Evolutionary conservation across 2,329 filamentous ascomycete genomes (phyloP).

Genomic region (Penicillium concentricum): DNA sequence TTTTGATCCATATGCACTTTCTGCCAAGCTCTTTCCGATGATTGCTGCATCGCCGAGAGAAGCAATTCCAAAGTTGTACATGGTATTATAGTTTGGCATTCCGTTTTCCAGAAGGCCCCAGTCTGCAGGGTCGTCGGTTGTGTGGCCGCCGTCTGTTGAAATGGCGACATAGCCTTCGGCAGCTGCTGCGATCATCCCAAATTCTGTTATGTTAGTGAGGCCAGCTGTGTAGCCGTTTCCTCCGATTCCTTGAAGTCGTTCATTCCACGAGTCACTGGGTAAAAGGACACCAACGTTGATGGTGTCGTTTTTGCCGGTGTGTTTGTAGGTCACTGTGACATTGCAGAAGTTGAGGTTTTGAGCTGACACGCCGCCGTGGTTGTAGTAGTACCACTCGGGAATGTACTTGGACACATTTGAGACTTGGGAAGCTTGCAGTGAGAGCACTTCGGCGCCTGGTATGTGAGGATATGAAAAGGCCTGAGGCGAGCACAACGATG

Average conservation of each 20-base stretch:
- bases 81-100: background rate
- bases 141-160: background rate
- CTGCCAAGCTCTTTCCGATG: constrained; percentile 9
- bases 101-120: background rate
- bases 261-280: constrained; percentile 13
- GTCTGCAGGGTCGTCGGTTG: background rate
- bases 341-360: constrained; percentile 32
- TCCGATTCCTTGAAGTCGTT: background rate
- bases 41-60: constrained; percentile 30
- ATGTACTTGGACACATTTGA: background rate
- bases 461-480: background rate
- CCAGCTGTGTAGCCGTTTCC: constrained; percentile 1
- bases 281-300: constrained; percentile 18
- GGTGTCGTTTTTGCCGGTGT: constrained; percentile 20
- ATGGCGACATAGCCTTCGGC: background rate
- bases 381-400: background rate
- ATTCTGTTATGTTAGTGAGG: background rate
- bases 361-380: background rate
- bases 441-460: background rate
- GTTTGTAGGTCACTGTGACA: constrained; percentile 25
- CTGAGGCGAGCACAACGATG: background rate
- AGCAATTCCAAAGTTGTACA: background rate
- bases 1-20: constrained; percentile 4
- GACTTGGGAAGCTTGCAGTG: background rate
- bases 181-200: background rate